Evolutionary conservation across 2,329 filamentous ascomycete genomes (phyloP).

Genomic region (Trichothecium sympodiale): DNA sequence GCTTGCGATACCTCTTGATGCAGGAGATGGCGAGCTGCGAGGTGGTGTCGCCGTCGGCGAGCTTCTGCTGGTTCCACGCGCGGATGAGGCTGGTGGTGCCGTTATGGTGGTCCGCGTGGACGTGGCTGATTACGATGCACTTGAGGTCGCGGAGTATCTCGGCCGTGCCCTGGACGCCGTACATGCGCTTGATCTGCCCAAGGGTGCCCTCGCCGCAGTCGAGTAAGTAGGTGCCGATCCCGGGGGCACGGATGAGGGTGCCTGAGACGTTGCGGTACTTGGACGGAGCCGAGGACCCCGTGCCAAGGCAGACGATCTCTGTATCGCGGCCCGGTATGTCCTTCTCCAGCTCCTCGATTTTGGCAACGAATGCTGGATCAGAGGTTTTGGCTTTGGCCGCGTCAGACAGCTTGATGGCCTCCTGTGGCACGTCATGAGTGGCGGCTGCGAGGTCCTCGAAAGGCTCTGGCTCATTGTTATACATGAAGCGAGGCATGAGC

Average conservation of each 20-base stretch:
- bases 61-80: slow-evolving; percentile 58
- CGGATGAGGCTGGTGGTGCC: slow-evolving; percentile 72
- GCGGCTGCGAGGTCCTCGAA: slow-evolving; percentile 31
- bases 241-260: slow-evolving; percentile 75
- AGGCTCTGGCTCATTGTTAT: slow-evolving; percentile 34
- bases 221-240: slow-evolving; percentile 76
- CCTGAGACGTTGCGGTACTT: slow-evolving; percentile 93
- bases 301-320: slow-evolving; percentile 80
- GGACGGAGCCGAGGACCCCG: slow-evolving; percentile 79
- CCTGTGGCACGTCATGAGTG: slow-evolving; percentile 15
- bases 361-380: slow-evolving; percentile 33
- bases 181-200: slow-evolving; percentile 72
- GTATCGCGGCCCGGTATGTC: slow-evolving; percentile 63
- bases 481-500: slow-evolving; percentile 33
- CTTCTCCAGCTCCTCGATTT: slow-evolving; percentile 41
- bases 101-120: slow-evolving; percentile 93
- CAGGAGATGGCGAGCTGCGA: slow-evolving; percentile 55
- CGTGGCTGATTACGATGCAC: slow-evolving; percentile 84
- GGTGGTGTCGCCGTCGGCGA: slow-evolving; percentile 18
- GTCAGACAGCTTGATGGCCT: slow-evolving; percentile 37
- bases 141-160: slow-evolving; percentile 69
- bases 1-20: slow-evolving; percentile 58
- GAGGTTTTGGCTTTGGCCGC: slow-evolving; percentile 29
- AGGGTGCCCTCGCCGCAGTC: slow-evolving; percentile 90
- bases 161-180: slow-evolving; percentile 50